Evolutionary conservation across 306 rosid species (phyloP), one percentile per base, ranked within the genome.

Genomic region (Cucurbita ficifolia): DNA sequence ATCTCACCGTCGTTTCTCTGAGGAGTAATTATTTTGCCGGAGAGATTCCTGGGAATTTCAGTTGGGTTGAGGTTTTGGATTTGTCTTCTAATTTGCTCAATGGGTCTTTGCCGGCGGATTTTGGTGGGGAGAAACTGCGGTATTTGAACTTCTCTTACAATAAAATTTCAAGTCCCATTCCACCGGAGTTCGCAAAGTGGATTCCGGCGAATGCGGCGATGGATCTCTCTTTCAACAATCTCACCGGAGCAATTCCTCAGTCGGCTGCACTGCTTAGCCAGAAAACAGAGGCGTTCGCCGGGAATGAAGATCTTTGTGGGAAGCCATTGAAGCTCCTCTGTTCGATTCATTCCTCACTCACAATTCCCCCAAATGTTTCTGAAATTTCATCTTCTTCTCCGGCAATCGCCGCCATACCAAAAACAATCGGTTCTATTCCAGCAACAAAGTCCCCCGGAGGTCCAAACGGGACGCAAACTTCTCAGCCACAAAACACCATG

Each of bases 371-470:
- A 3, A 92, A 89, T 19, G 68, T 70, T 35, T 62, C 88, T 19
- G 60, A 42, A 38, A 38, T 19, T 9, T 14, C 78, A 17, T 52
- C 88, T 6, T 82, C 96, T 67, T 83, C 96, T 60, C 96, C 97
- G 7, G 99, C 97, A 1, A 89, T 94, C 67, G 99, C 97, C 38
- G 97, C 86, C 70, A 89, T 94, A n/a, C 99, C 99, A 42, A 86
- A 75, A 86, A 87, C 87, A 51, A 82, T 86, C 4, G 88, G 78
- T 76, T 48, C 89, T 52, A 61, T 13, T 59, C 86, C 91, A 8
- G 65, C 68, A 39, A 56, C 92, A 45, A 72, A 71, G 81, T 2
- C 86, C 14, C 17, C 84, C 10, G 77, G 76, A 43, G 19, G 76
- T 36, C 5, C 83, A 40, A 68, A 40, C 11, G 78, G 67, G 19